Evolutionary conservation across 805 yeast genomes (phyloP), one percentile per base, ranked within the genome.

Genomic region (Candida ipomoeae): DNA sequence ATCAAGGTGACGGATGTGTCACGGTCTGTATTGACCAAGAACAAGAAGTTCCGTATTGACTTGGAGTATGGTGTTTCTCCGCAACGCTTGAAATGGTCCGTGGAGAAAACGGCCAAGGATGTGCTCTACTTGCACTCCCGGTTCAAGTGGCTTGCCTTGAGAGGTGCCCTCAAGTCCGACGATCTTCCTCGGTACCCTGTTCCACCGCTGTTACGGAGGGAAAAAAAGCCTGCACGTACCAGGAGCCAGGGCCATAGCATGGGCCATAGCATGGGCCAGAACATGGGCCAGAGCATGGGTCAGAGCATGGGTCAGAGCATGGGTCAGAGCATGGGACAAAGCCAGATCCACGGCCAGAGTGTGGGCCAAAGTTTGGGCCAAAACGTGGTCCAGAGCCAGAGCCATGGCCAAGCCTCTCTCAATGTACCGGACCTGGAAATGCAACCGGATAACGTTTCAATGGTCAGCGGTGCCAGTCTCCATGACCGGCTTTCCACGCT

Each of bases 21-120:
- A 0, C 64, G 66, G 50, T 72, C 58, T 47, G 66, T 66, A 3
- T 54, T 61, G 44, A 67, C 77, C 1, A 74, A 71, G 51, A 76
- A 73, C 48, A 57, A 72, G 50, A 78, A 74, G 48, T 86, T 80
- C 57, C 74, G 79, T 52, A 71, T 94, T n/a, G 87, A 85, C 44
- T 71, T 94, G 41, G 96, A 91, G 62, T 94, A 94, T 62, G 99
- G 98, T 6, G 81, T 90, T 32, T 96, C 96, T 1, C 80, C 82
- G 5, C 81, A 84, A 49, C 70, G 90, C 48, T 71, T 90, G 58
- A 80, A 81, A 58, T 94, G 99, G 99, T 73, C 84, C 1, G 80
- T 94, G 6, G 75, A 81, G 29, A 85, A 85, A 59, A 85, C 82
- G 20, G 80, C 84, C 44, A 81, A 83, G 58, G 96, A 90, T 54